These are phyloP conservation scores for Solanum virginianum DNA, from an alignment of 257 asterid species.

Conservation along the genomic window DNA sequence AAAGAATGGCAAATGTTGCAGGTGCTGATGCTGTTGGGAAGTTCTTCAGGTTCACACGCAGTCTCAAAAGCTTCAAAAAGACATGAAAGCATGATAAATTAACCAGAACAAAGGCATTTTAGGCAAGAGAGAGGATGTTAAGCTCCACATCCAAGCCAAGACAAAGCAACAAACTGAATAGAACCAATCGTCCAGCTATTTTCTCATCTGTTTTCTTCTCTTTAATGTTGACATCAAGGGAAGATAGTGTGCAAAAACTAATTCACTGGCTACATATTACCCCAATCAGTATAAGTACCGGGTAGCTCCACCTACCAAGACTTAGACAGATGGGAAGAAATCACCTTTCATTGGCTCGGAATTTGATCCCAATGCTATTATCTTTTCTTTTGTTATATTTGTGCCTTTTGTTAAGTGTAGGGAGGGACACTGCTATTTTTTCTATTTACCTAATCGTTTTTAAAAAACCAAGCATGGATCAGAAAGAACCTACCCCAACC, in stretches of 20 bases:
- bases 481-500: constrained; percentile 56
- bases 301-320: background rate
- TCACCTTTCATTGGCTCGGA: background rate
- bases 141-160: background rate
- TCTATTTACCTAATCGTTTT: background rate
- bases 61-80: constrained; percentile 48
- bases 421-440: background rate
- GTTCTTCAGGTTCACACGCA: constrained; percentile 71
- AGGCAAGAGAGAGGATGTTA: background rate
- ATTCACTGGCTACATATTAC: background rate
- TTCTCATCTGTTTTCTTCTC: background rate
- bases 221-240: background rate
- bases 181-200: background rate
- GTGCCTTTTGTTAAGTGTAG: background rate
- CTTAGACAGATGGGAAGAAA: background rate
- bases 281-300: background rate
- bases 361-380: background rate
- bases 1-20: constrained; percentile 57
- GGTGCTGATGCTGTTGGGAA: constrained; percentile 59
- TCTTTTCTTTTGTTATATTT: background rate
- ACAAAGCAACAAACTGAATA: background rate
- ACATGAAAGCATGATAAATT: constrained; percentile 1
- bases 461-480: background rate
- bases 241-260: background rate
- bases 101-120: background rate